Evolutionary conservation across 306 rosid genomes (phyloP), one percentile per base, ranked within the genome.

Genomic region (Medicago ruthenica): DNA sequence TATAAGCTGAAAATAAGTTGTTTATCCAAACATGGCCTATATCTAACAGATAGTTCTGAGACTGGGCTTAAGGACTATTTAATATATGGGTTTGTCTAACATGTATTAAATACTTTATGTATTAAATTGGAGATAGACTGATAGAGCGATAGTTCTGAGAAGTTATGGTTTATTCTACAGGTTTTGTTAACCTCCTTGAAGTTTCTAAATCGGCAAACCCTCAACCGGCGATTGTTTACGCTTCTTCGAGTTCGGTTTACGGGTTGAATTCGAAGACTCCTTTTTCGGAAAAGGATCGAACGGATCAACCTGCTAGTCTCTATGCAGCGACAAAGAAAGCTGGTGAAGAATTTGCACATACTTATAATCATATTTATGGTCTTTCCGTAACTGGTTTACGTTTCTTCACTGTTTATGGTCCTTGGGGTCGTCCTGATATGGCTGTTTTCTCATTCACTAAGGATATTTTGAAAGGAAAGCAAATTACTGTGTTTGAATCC

Each of bases 391-490:
- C 96, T 0, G 96, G 90, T 2, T 75, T 91, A 77, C 71, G 93
- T 12, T 91, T 88, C 73, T 88, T 91, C 81, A 91, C 96, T 0
- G 93, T 91, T 8, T 91, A 91, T 36, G 96, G 96, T 4, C 93
- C 92, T 0, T 88, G 91, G 91, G 93, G 93, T 27, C 65, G 93
- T 4, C 96, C 96, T 15, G 90, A 88, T 34, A 90, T 90, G 96
- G 91, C 96, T 14, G 88, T 88, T 73, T 90, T 87, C 83, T 91
- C 75, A 22, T 91, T 91, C 20, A 88, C 93, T 0, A 86, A 80
- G 71, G 88, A 91, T 48, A 91, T 91, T 74, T 73, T 91, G 2
- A 87, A 85, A 51, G 87, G 93, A 59, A 91, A 87, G 55, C 76
- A 80, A 0, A 88, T 88, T 50, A 79, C 87, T 0, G 80, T 91